Conservation (phyloP, 768 basidiomycete genomes). For the Phallus indusiatus region DNA sequence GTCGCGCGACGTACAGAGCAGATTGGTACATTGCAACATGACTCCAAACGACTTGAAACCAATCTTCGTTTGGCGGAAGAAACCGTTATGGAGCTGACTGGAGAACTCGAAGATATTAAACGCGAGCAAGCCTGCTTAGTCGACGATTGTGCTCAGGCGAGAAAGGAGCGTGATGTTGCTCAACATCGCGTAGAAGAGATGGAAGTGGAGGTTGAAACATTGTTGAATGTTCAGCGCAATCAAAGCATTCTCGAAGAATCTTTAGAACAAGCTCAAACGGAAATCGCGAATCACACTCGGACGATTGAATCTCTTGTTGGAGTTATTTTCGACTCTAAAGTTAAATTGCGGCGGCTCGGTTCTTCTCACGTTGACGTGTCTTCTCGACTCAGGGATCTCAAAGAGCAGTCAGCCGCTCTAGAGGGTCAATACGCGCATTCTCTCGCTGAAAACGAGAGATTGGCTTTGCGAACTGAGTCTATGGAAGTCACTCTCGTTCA, state of each 20-base stretch:
- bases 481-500: slow-evolving; percentile 11
- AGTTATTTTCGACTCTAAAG: slow-evolving; percentile 29
- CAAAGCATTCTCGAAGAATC: slow-evolving; percentile 2
- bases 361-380: slow-evolving; percentile 24
- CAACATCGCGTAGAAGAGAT: slow-evolving; percentile 43
- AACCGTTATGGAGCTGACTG: slow-evolving; percentile 56
- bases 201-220: slow-evolving; percentile 51
- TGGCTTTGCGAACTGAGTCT: slow-evolving; percentile 23
- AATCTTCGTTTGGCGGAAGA: slow-evolving; percentile 71
- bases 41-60: slow-evolving; percentile 65
- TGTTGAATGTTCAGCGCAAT: slow-evolving; percentile 13
- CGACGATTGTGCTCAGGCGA: slow-evolving; percentile 72
- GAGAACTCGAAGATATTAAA: slow-evolving; percentile 54
- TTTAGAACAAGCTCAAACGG: slow-evolving; percentile 3
- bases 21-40: slow-evolving; percentile 71
- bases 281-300: slow-evolving; percentile 7
- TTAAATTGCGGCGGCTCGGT: slow-evolving; percentile 23
- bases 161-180: slow-evolving; percentile 63
- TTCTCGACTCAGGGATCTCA: slow-evolving; percentile 25
- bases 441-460: slow-evolving; percentile 23
- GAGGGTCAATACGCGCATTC: slow-evolving; percentile 25
- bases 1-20: slow-evolving; percentile 61
- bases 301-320: slow-evolving; percentile 29
- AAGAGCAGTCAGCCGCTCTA: slow-evolving; percentile 24
- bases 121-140: slow-evolving; percentile 74